Evolutionary conservation across 192 early-diverging fungal genomes (phyloP), one percentile per base, ranked within the genome.

Genomic region (Rhizophagus prolifer): DNA sequence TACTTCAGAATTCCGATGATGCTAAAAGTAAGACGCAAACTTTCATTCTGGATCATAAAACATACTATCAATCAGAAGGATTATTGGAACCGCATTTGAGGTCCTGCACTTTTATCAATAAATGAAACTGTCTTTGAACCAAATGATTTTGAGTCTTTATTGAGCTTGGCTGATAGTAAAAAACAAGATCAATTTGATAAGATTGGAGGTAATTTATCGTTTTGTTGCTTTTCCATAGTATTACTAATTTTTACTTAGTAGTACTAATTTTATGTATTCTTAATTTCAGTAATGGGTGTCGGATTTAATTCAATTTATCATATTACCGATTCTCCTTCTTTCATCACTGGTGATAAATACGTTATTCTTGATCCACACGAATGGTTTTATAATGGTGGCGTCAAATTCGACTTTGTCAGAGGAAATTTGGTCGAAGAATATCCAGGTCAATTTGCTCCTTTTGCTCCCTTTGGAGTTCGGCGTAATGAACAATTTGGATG

Each of bases 1-100:
- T 83, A 28, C 23, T 85, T 1, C 83, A 85, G 36, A 85, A 85
- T 25, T 82, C 83, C 0, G 79, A 82, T 25, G 68, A 70, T 46
- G 68, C 68, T 12, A 3, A 30, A 25, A 50, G 41, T 70, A 41
- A n/a, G 0, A 3, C 5, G 0, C 46, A 70, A 47, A 26, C 9
- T n/a, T 41, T 70, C 23, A 70, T 70, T 14, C 12, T 70, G 19
- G 68, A 70, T 25, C 23, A 70, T 25, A 41, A 50, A 50, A 47
- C 41, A 9, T 50, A n/a, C n/a, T n/a, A 70, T 50, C 14, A n/a
- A 25, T 13, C 60, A 14, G 4, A 30, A 12, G 14, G 14, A 12
- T 16, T 65, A 3, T 0, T 31, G 30, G 14, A 34, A 16, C 9
- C 25, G 0, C 26, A 16, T 8, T 9, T 44, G 9, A 58, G 79